phyloP scores from a whole-genome alignment of 768 basidiomycete species.

The Rhodotorula toruloides region DNA sequence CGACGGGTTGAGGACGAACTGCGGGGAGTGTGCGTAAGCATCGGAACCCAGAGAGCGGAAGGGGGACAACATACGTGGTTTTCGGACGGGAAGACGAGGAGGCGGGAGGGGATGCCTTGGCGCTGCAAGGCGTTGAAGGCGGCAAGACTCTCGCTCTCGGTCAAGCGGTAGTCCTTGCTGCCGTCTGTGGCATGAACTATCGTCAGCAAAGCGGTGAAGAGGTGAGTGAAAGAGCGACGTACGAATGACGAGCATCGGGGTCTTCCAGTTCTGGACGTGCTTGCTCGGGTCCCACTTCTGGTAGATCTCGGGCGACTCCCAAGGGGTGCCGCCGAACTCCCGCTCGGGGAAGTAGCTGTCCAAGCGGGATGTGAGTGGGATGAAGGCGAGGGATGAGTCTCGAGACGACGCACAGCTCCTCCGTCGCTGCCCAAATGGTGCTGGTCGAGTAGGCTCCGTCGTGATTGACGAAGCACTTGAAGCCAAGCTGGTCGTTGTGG shows the following conservation, averaged over 20 bases:
- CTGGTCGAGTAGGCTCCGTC: slow-evolving; percentile 80
- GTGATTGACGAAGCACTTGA: slow-evolving; percentile 87
- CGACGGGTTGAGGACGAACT: slow-evolving; percentile 58
- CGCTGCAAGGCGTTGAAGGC: slow-evolving; percentile 43
- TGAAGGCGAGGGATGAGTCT: no score
- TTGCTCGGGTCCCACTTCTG: slow-evolving; percentile 36
- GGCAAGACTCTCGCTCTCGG: slow-evolving; percentile 31
- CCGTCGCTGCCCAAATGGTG: slow-evolving; percentile 81
- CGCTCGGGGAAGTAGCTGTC: slow-evolving; percentile 44
- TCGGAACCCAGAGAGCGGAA: neutral
- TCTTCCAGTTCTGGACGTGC: slow-evolving; percentile 39
- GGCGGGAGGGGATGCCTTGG: slow-evolving; percentile 36
- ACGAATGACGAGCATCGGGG: slow-evolving; percentile 42
- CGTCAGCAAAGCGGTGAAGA: neutral
- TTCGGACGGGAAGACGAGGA: slow-evolving; percentile 78
- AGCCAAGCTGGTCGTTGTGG: slow-evolving; percentile 77
- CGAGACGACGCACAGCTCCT: slow-evolving; percentile 54
- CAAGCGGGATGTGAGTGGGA: neutral
- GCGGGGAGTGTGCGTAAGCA: no score
- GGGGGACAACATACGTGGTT: slow-evolving; percentile 72
- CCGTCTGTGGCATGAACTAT: slow-evolving; percentile 37
- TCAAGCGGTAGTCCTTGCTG: slow-evolving; percentile 39
- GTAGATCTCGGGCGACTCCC: slow-evolving; percentile 39
- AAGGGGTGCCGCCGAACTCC: slow-evolving; percentile 41
- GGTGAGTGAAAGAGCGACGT: neutral